Percentiles rank a stretch among this genome's conserved stretches.
phyloP scores from a whole-genome alignment of 345 rosid species.

The Firmiana major region DNA sequence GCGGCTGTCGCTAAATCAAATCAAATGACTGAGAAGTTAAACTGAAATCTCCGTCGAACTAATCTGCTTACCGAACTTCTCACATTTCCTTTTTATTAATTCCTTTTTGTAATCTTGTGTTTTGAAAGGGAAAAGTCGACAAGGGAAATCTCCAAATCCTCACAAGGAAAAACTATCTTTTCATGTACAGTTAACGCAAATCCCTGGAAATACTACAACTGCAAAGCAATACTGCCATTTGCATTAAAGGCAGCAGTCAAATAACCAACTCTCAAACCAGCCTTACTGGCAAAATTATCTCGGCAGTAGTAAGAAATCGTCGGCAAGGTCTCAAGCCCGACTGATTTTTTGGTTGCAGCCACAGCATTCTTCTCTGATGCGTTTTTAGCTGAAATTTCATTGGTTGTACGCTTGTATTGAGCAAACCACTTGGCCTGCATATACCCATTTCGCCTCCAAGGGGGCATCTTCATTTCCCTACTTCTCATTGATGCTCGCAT shows the following conservation, averaged over 20 bases:
- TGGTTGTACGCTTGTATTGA: conserved; percentile 57
- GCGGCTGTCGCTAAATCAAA: too few relatives aligned
- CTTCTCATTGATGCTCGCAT: conserved; percentile 53
- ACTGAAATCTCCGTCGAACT: conserved; percentile 39
- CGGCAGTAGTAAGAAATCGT: conserved; percentile 21
- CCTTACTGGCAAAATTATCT: conserved; percentile 8
- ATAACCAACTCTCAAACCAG: conserved; percentile 29
- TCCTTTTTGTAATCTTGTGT: too few relatives aligned
- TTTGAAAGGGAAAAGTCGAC: conserved; percentile 28
- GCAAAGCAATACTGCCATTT: background rate
- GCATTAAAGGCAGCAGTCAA: conserved; percentile 30
- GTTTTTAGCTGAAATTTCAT: conserved; percentile 15
- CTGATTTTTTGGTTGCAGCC: background rate
- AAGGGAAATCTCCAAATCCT: conserved; percentile 14
- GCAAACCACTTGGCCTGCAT: conserved; percentile 85
- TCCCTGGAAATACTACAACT: background rate
- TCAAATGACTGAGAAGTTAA: too few relatives aligned
- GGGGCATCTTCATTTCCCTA: conserved; percentile 48
- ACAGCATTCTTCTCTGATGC: background rate
- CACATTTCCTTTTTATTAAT: conserved; percentile 18
- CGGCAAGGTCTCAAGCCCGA: conserved; percentile 28
- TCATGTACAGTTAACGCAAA: background rate
- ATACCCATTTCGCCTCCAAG: conserved; percentile 79
- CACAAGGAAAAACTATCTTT: background rate
- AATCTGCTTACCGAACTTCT: conserved; percentile 92